Evolutionary conservation across 805 yeast species (phyloP), one percentile per base, ranked within the genome.

Genomic region (Candida silvatica): DNA sequence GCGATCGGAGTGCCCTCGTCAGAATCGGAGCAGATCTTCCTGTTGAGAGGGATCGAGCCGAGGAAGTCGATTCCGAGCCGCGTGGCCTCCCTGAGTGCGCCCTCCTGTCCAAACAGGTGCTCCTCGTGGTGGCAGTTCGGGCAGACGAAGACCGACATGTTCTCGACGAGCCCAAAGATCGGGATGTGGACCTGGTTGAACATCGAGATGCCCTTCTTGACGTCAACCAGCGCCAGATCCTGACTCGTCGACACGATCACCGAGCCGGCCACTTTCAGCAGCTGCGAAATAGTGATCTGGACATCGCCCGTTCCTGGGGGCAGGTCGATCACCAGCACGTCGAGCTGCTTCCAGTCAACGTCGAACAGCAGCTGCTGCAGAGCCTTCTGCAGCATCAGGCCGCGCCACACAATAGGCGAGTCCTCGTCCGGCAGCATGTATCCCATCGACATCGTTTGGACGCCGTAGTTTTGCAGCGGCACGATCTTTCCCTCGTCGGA

Each of bases 241-340:
- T 85, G 95, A 0, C 94, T 90, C 0, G 95, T 85, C 1, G 87
- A 75, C 1, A 85, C 94, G 26, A 85, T 73, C 1, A 85, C 69
- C 0, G 94, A 85, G 0, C 94, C 95, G 46, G 77, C 81, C 0
- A 85, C 72, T 31, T 69, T 67, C n/a, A 81, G 53, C 46, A 77
- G 80, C 54, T 85, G 95, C 19, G 86, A 77, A n/a, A 85, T 64
- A 0, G 94, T 80, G 36, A 85, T 63, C 48, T 85, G 95, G 0
- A 83, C 78, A 51, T 85, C 95, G 15, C 95, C 95, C 0, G 95
- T 85, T 3, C 95, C 95, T 1, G 95, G 95, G 0, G 95, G 95
- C 82, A 85, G 71, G 47, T 85, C 95, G 8, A 85, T 62, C 2
- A 85, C 79, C 32, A 85, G 59, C 17, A 76, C 67, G 50, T 85